Base-by-base conservation (phyloP, 805 yeast genomes). In the Wickerhamiella spandovensis region DNA sequence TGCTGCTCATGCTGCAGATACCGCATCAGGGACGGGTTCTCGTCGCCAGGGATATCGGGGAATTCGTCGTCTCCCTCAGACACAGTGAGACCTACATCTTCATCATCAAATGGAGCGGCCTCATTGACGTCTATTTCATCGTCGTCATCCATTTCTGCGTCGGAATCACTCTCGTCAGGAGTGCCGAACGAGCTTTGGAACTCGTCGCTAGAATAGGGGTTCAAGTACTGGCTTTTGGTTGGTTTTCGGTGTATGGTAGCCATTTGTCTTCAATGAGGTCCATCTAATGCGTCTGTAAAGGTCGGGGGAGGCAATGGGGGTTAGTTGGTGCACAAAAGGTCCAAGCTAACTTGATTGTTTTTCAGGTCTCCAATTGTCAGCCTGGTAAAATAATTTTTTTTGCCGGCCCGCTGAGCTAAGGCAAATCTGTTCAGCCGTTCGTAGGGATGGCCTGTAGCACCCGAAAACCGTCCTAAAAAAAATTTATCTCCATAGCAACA, bases 11-110 rank as follows among this genome's bases (percentile, higher is more conserved):
- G 17, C 5, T 35, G 39, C 17, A 38, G 48, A 44, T 18, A 47
- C 6, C 46, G 44, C 50, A 47, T 47, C 10, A 47, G 30, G 10
- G 24, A 12, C 10, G 50, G 50, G 35, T 47, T 39, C 21, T 47
- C 50, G 18, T 43, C 43, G 32, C 22, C 35, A 22, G 39, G 39
- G 39, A 35, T 35, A 17, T 15, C 39, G 10, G 39, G 39, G 39
- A 35, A 35, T 43, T 75, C 83, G 61, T 79, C 84, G 23, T 78
- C 69, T 62, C 78, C 84, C 60, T 78, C 84, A 44, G 77, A 77
- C 44, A 71, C 69, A 9, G 65, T 56, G 44, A 49, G 52, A n/a
- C 57, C 57, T 18, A 53, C 50, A 48, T 61, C 69, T 48, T 70
- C 69, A 46, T 70, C 76, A 51, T 70, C 72, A 48, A 67, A 66